Percentiles rank a stretch among this genome's conserved stretches.
These are phyloP conservation scores for Saururus chinensis DNA, from an alignment of 164 flowering plant species.

Conservation along the genomic window DNA sequence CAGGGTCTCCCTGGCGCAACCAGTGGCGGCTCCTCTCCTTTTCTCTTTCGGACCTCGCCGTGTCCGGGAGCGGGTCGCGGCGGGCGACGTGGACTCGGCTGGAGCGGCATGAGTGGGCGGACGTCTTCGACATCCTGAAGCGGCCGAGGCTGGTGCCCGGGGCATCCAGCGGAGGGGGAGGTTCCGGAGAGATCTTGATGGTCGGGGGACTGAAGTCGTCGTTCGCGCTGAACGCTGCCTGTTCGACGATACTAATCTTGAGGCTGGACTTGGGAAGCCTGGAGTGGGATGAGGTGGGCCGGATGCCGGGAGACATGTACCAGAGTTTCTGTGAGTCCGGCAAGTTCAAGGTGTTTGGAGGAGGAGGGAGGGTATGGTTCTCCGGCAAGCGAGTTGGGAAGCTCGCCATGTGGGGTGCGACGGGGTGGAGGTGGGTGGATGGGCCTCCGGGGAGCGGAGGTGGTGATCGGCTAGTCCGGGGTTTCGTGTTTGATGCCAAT, in stretches of 20 bases:
- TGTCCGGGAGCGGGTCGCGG: constrained; percentile 19
- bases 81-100: constrained; percentile 46
- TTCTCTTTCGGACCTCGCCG: neutral
- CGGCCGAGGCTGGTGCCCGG: constrained; percentile 69
- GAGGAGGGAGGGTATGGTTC: constrained; percentile 67
- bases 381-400: constrained; percentile 62
- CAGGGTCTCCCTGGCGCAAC: constrained; percentile 85
- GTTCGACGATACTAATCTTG: constrained; percentile 70
- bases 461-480: constrained; percentile 66
- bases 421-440: constrained; percentile 77
- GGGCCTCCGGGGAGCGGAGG: constrained; percentile 50
- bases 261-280: constrained; percentile 64
- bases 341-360: constrained; percentile 94
- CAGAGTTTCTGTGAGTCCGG: constrained; percentile 50
- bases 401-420: constrained; percentile 67
- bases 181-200: constrained; percentile 45
- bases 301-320: constrained; percentile 85
- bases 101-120: constrained; percentile 82
- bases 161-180: neutral
- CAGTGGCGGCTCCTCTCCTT: constrained; percentile 68
- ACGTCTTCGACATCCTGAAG: constrained; percentile 76
- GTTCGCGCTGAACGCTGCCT: constrained; percentile 52
- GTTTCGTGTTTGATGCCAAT: constrained; percentile 66
- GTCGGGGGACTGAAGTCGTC: constrained; percentile 80
- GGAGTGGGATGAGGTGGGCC: constrained; percentile 90